Conservation (phyloP, 2,329 filamentous ascomycete genomes). For the Purpureocillium takamizusanense region DNA sequence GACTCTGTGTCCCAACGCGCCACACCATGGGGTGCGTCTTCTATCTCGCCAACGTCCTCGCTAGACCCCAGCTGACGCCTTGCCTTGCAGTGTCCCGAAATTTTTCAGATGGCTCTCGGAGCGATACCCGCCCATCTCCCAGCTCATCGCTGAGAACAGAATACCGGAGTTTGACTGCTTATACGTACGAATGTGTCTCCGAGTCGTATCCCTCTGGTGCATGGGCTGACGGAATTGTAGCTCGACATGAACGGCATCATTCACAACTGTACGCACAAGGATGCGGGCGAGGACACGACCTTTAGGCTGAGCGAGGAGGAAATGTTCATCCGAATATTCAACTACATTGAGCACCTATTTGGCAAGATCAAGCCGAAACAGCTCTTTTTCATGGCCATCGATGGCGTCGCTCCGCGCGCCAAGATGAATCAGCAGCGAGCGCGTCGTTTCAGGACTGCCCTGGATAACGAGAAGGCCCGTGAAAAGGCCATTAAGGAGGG, state of each 20-base stretch:
- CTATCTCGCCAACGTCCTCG: background rate
- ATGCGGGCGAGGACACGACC: constrained; percentile 75
- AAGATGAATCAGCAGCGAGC: constrained; percentile 99
- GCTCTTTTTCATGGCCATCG: constrained; percentile 99
- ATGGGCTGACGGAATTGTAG: constrained; percentile 25
- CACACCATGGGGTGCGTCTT: constrained; percentile 20
- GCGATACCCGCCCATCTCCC: constrained; percentile 95
- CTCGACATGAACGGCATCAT: constrained; percentile 99
- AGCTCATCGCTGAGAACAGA: constrained; percentile 95
- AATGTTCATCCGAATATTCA: constrained; percentile 99
- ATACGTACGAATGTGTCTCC: constrained; percentile 48
- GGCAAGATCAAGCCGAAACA: constrained; percentile 98
- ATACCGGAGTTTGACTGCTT: constrained; percentile 98
- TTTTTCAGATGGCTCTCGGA: constrained; percentile 99
- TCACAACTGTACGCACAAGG: constrained; percentile 97
- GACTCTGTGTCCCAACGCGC: background rate
- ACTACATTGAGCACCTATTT: constrained; percentile 98
- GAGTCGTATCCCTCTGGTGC: constrained; percentile 6
- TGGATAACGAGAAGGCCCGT: constrained; percentile 81
- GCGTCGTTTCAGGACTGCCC: constrained; percentile 85
- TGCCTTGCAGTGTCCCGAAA: constrained; percentile 55
- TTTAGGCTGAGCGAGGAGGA: constrained; percentile 94
- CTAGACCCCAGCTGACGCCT: constrained; percentile 2
- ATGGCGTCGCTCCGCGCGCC: constrained; percentile 91
- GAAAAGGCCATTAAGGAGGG: constrained; percentile 89